phyloP scores from a whole-genome alignment of 176 grass and related monocot genomes.

The Puccinellia tenuiflora region DNA sequence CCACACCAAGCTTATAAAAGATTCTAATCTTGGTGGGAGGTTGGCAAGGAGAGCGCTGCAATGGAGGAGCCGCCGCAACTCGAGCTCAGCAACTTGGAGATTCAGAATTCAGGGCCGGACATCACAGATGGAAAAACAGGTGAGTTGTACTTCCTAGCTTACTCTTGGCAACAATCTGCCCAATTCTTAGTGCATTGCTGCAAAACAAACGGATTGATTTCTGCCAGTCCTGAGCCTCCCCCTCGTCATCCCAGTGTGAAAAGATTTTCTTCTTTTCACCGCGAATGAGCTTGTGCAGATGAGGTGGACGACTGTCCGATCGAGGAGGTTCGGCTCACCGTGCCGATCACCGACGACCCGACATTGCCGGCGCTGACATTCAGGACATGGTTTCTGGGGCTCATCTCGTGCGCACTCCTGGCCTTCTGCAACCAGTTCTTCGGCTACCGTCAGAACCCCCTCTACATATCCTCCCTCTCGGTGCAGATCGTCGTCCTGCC shows the following conservation, averaged over 20 bases:
- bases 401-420: slow-evolving; percentile 51
- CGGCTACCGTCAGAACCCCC: slow-evolving; percentile 68
- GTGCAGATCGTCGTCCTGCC: slow-evolving; percentile 71
- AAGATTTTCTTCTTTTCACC: neutral
- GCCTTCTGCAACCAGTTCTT: slow-evolving; percentile 96
- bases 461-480: slow-evolving; percentile 55
- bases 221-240: neutral
- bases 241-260: neutral
- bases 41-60: slow-evolving; percentile 17
- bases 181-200: neutral
- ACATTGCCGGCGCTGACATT: slow-evolving; percentile 64
- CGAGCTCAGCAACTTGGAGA: slow-evolving; percentile 23
- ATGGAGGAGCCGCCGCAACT: slow-evolving; percentile 39
- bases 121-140: slow-evolving; percentile 1
- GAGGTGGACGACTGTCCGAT: slow-evolving; percentile 62
- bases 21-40: slow-evolving; percentile 26
- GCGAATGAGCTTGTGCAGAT: slow-evolving; percentile 13
- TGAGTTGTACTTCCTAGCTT: neutral
- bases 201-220: neutral
- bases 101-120: neutral
- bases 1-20: neutral
- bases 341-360: slow-evolving; percentile 65
- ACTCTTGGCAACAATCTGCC: neutral
- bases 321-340: slow-evolving; percentile 74
- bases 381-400: slow-evolving; percentile 59